Evolutionary conservation across 768 basidiomycete species (phyloP).

Genomic region (Lentinus tigrinus): DNA sequence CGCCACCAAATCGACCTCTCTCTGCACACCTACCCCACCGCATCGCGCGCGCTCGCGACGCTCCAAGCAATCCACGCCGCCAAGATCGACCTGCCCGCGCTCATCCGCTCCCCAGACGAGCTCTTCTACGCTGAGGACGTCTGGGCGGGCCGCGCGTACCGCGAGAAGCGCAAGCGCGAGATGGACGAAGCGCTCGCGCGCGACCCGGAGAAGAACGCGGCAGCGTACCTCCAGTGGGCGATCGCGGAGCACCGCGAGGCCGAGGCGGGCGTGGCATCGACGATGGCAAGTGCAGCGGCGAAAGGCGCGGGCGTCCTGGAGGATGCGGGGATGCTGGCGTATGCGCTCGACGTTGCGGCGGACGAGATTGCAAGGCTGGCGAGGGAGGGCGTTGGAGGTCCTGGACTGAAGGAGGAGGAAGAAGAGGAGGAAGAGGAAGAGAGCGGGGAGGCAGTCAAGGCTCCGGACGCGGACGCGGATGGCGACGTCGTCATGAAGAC

Average conservation of each 20-base stretch:
- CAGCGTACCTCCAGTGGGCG: slow-evolving; percentile 28
- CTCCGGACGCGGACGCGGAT: neutral
- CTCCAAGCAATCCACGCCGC: slow-evolving; percentile 19
- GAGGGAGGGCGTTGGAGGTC: slow-evolving; percentile 16
- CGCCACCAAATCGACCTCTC: slow-evolving; percentile 18
- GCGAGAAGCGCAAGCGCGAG: slow-evolving; percentile 33
- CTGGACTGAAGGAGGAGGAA: slow-evolving; percentile 16
- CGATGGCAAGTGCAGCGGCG: slow-evolving; percentile 24
- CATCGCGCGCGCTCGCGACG: slow-evolving; percentile 16
- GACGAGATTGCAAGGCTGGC: slow-evolving; percentile 46
- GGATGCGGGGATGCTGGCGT: slow-evolving; percentile 47
- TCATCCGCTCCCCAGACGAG: slow-evolving; percentile 42
- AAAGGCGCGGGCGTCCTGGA: slow-evolving; percentile 50
- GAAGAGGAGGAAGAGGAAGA: slow-evolving; percentile 9
- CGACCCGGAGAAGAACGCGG: slow-evolving; percentile 28
- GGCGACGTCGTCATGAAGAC: slow-evolving; percentile 4
- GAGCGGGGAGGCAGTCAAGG: neutral
- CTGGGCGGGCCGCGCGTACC: slow-evolving; percentile 32
- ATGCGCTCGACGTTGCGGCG: slow-evolving; percentile 58
- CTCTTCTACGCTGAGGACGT: slow-evolving; percentile 36
- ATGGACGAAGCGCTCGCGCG: slow-evolving; percentile 31
- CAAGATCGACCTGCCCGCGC: slow-evolving; percentile 41
- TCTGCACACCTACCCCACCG: slow-evolving; percentile 20
- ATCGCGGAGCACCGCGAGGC: slow-evolving; percentile 31
- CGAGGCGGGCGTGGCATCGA: slow-evolving; percentile 18